phyloP scores from a whole-genome alignment of 1,139 yeast genomes.

The Candida smagusa region DNA sequence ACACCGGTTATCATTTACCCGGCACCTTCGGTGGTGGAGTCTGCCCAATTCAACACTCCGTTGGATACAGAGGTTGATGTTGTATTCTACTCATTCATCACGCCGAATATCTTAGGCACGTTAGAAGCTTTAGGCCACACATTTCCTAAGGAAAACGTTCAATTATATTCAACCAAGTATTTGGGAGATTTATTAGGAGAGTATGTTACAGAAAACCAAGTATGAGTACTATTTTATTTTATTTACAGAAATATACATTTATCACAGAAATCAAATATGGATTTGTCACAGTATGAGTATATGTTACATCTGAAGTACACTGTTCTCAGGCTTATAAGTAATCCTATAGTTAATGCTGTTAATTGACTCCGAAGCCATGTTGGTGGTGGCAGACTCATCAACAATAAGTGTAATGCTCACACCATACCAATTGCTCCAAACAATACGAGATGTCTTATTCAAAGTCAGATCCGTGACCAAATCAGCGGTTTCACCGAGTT shows the following conservation, averaged over 20 bases:
- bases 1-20: slow-evolving; percentile 54
- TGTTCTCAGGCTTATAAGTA: slow-evolving; percentile 59
- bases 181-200: slow-evolving; percentile 34
- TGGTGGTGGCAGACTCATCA: slow-evolving; percentile 50
- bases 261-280: no score
- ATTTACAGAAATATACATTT: no score
- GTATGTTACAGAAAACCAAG: slow-evolving; percentile 17
- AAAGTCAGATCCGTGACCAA: slow-evolving; percentile 21
- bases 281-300: no score
- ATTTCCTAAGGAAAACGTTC: slow-evolving; percentile 12
- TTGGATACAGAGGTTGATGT: slow-evolving; percentile 52
- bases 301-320: slow-evolving; percentile 42
- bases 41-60: slow-evolving; percentile 23
- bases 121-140: slow-evolving; percentile 32
- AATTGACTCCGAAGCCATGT: slow-evolving; percentile 43
- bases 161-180: slow-evolving; percentile 30
- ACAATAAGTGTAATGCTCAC: slow-evolving; percentile 56
- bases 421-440: slow-evolving; percentile 72
- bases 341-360: slow-evolving; percentile 63
- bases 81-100: slow-evolving; percentile 74
- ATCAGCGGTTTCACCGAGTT: slow-evolving; percentile 60
- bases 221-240: slow-evolving; percentile 2
- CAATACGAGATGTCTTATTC: slow-evolving; percentile 23
- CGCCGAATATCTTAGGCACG: slow-evolving; percentile 61
- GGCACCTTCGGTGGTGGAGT: slow-evolving; percentile 75